These are phyloP conservation scores for Thoreauomyces humboldtii DNA, from an alignment of 192 early-diverging fungal genomes.

Conservation along the genomic window DNA sequence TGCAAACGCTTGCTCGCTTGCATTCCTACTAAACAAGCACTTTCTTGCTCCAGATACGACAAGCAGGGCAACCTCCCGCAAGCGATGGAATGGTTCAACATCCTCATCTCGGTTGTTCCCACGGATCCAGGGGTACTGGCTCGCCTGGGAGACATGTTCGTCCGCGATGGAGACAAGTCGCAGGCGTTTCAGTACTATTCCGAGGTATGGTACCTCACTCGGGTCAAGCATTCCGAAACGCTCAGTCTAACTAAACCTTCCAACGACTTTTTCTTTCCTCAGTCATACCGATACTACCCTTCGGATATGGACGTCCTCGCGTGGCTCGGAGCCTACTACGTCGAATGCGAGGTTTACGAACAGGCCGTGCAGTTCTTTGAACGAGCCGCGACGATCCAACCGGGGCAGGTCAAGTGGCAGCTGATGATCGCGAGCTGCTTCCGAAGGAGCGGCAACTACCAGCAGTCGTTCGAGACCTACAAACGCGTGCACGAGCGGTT, in stretches of 20 bases:
- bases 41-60: conserved; percentile 44
- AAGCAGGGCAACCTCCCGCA: conserved; percentile 46
- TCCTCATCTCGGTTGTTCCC: conserved; percentile 58
- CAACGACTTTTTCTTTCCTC: neutral
- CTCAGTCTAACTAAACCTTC: neutral
- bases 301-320: conserved; percentile 54
- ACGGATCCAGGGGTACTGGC: conserved; percentile 57
- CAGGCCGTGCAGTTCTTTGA: conserved; percentile 61
- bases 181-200: conserved; percentile 65
- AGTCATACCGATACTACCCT: conserved; percentile 59
- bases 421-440: conserved; percentile 60
- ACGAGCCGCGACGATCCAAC: conserved; percentile 48
- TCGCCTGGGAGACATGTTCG: conserved; percentile 50
- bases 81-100: conserved; percentile 63
- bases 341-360: conserved; percentile 62
- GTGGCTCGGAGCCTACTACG: conserved; percentile 63
- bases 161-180: conserved; percentile 50
- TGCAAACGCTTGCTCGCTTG: conserved; percentile 7
- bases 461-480: conserved; percentile 55
- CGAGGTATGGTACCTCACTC: conserved; percentile 32
- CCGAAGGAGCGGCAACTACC: conserved; percentile 54
- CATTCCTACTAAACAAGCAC: neutral
- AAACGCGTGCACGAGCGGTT: conserved; percentile 52
- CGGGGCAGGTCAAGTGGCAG: conserved; percentile 54
- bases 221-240: neutral